Evolutionary conservation across 2,329 filamentous ascomycete species (phyloP), one percentile per base, ranked within the genome.

Genomic region (Zymoseptoria ardabiliae): DNA sequence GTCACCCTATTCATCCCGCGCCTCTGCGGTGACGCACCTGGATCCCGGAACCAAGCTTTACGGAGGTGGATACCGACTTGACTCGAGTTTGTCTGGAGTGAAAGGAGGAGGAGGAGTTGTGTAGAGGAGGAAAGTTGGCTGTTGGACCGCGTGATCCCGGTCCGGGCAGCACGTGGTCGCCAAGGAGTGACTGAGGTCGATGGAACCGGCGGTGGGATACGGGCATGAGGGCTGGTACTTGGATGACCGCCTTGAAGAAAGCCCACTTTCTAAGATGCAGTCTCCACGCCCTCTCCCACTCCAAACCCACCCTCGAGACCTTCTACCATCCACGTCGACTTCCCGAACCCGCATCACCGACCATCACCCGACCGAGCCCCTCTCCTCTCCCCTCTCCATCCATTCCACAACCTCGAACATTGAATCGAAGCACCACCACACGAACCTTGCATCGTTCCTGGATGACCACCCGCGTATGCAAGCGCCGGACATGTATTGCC

Each of bases 1-100:
- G 65, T 61, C 59, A 69, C 71, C 71, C 72, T 71, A 65, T 72
- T 69, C 75, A 74, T 75, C 77, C 78, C 68, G 76, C 66, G 71
- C 73, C 77, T 76, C 76, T 73, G 63, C 63, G 62, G 63, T 64
- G 70, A 69, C 65, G 71, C 64, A 71, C 63, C 64, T 69, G 70
- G 70, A 69, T 72, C 69, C 6, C 35, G 35, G 35, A 45, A 45
- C 35, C 11, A 45, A 45, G 35, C 6, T 45, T 45, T 45, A 45
- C 35, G 35, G n/a, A 45, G 35, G 17, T 45, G 35, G 35, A 45
- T 45, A 45, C 35, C 35, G 35, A n/a, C 17, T 45, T 17, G 35
- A 45, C 2, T 45, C 35, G 35, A 45, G 13, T 45, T 45, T 45
- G 35, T 45, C 7, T 45, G 35, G 17, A 45, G 7, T 45, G 35